Base-by-base conservation (phyloP, 495 filamentous ascomycete species). In the Bathelium albidoporum region DNA sequence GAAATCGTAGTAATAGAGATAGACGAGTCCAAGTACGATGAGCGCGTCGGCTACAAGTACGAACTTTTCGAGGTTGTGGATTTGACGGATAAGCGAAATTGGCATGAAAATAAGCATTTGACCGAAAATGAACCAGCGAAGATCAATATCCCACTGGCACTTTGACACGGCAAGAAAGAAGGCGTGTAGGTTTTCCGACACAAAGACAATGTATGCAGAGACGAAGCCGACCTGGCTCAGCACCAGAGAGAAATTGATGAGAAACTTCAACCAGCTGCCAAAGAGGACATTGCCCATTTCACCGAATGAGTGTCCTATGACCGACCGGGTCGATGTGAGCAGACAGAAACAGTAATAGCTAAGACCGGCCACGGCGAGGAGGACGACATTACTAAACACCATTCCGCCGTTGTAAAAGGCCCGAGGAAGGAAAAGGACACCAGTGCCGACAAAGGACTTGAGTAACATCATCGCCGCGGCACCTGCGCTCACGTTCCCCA, bases 201-300 rank as follows among this genome's bases (percentile, higher is more conserved):
- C 79, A 68, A 87, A 87, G 36, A 87, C 83, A 59, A 87, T 79
- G 39, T 83, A 83, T 0, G 84, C 78, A 66, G 83, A 86, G 49
- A 87, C 85, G 64, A 88, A 88, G 11, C 85, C 85, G 24, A 88
- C 72, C 68, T 88, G 85, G 0, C 83, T 86, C n/a, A 88, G 68
- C 10, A 80, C 79, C 62, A 88, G 82, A n/a, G 83, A 86, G 18
- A 62, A 71, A 2, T 87, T 76, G 43, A 86, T 83, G 12, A 87
- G 69, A 1, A 71, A 70, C 20, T 83, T 74, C 70, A 86, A 75
- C 24, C 65, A 71, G 16, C 66, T 69, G 0, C 85, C 85, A 0
- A 78, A 75, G 59, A 88, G 80, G 0, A 77, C 74, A 20, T 78
- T 72, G 24, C 83, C 85, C 34, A 88, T 74, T 55, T 88, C 85